Base-by-base conservation (phyloP, 305 asterid genomes). In the Fraxinus sp. region DNA sequence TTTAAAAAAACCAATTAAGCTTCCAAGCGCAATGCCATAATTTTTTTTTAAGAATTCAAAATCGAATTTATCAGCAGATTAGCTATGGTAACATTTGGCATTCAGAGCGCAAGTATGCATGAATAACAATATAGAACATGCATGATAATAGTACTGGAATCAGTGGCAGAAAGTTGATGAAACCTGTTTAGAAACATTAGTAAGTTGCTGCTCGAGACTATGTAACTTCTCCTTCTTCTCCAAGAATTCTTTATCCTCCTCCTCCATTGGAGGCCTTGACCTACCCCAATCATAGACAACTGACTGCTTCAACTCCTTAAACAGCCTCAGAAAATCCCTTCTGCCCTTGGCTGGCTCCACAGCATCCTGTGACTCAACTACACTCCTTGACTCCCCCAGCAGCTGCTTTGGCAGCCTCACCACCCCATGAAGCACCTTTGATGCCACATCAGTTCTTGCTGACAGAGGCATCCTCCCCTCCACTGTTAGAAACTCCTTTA, bases 301-400 rank as follows among this genome's bases (percentile, higher is more conserved):
- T n/a, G 99, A 90, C 77, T 95, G 98, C 87, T 95, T 96, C 91
- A 93, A 85, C 90, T 96, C 98, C 92, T 92, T 96, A 52, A 96
- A 93, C 89, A 92, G 83, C 88, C 98, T 93, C 80, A 96, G 86
- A 91, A 96, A 89, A 89, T 96, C 98, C 86, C 95, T 92, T 84
- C 98, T 98, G 33, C 94, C 93, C 86, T 92, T 96, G 16, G 97
- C 98, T 24, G 97, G 90, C 86, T 92, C 97, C 92, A 90, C 93
- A 84, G 91, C 98, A 87, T 93, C 98, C 86, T 92, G 97, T 0
- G 97, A 94, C 71, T 90, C 97, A 82, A 91, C 84, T 81, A 88
- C 90, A 77, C 93, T 89, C 59, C 87, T 89, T 0, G 95, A 85
- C 84, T 93, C 95, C 85, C 97, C 98, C 79, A 93, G 55, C 80